Evolutionary conservation across 441 rosid species (phyloP).

Genomic region (Biscutella laevigata): DNA sequence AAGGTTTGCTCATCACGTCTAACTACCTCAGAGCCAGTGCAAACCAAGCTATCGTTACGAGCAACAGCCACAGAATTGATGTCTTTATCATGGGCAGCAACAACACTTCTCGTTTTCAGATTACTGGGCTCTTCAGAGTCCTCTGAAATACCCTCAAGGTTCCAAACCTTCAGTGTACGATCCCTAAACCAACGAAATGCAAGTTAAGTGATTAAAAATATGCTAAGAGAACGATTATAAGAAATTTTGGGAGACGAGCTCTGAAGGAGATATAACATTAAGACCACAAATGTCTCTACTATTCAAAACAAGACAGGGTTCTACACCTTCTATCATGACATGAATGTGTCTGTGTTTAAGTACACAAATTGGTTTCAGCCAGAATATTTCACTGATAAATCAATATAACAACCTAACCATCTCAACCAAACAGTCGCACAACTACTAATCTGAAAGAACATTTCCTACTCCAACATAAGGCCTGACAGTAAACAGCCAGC

Average conservation of each 20-base stretch:
- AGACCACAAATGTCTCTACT: not conserved
- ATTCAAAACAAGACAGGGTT: slow-evolving; percentile 1
- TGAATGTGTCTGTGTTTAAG: not conserved
- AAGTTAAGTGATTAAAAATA: slow-evolving; percentile 1
- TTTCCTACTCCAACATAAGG: slow-evolving; percentile 5
- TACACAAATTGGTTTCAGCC: slow-evolving; percentile 2
- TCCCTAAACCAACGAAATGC: slow-evolving; percentile 45
- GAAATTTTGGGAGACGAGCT: not conserved
- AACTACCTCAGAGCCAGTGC: slow-evolving; percentile 91
- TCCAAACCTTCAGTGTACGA: slow-evolving; percentile 91
- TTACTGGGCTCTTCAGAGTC: slow-evolving; percentile 43
- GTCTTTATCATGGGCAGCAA: slow-evolving; percentile 88
- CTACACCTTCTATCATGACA: slow-evolving; percentile 1
- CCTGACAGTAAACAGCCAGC: slow-evolving; percentile 1
- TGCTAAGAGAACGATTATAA: slow-evolving; percentile 7
- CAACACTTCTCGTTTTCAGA: slow-evolving; percentile 83
- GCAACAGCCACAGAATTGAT: slow-evolving; percentile 85
- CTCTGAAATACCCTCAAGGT: slow-evolving; percentile 54
- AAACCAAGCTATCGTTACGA: slow-evolving; percentile 81
- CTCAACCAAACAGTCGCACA: not conserved
- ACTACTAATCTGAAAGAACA: not conserved
- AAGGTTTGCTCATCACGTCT: not conserved
- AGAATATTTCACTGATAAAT: not conserved
- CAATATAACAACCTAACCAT: slow-evolving; percentile 1
- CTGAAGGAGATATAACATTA: not conserved